Base-by-base conservation (phyloP, 768 basidiomycete species). In the Phlegmacium glaucopus region DNA sequence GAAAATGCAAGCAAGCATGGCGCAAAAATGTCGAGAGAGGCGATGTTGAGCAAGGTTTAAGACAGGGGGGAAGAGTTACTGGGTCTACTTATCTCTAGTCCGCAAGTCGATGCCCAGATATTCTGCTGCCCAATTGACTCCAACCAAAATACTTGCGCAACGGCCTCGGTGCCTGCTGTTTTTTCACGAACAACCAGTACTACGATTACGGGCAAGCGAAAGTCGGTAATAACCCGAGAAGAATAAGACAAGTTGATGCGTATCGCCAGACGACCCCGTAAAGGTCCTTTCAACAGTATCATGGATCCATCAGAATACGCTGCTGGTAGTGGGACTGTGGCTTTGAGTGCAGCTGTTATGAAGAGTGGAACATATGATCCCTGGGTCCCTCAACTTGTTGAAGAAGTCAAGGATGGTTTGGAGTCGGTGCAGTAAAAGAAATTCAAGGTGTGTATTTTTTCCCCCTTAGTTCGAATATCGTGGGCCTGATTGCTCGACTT, bases 1-100 rank as follows among this genome's bases (percentile, higher is more conserved):
- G 93, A 48, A 95, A 92, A 64, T 90, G 92, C 13, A 95, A 95
- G 65, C 82, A 80, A 47, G 82, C 93, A 39, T 95, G 94, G 94
- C 69, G 94, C 62, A 95, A 96, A 71, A 90, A 96, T 65, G 84
- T 95, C 44, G 83, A 95, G 61, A 77, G 94, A 42, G 78, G 80
- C 18, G 83, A 82, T 42, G 83, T 94, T 15, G 92, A 94, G 57
- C 70, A 74, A 39, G 83, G 80, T 2, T 69, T 89, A 50, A 72
- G 93, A 44, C 78, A 78, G n/a, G 90, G 94, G 62, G 92, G 94
- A 61, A 72, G 89, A 45, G 76, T 83, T 4, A 79, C 77, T 51
- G 92, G 92, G 90, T 91, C 17, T 28, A 10, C 37, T 39, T 16
- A 35, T 9, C 15, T 32, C 13, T 50, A 90, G 87, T 86, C 48